Base-by-base conservation (phyloP, 2,329 filamentous ascomycete species). In the Colletotrichum eremochloae region DNA sequence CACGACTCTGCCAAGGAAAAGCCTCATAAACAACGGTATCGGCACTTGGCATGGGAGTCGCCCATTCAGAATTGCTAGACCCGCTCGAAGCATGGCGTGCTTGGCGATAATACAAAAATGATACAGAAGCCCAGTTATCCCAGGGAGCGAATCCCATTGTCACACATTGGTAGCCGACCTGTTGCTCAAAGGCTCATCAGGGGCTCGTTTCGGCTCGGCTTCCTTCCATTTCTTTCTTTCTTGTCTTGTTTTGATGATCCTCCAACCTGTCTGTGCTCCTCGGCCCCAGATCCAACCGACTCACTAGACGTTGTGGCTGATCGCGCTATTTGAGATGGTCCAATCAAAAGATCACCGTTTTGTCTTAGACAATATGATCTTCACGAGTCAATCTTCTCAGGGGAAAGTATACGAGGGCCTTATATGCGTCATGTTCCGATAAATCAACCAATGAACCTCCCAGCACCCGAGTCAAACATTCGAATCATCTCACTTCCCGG, bases 21-120 rank as follows among this genome's bases (percentile, higher is more conserved):
- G 48, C 38, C 20, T 36, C 29, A 9, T 38, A 40, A 24, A 15
- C 38, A 64, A 64, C 40, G 40, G 53, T 55, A 3, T 48, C 33
- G 69, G 60, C 58, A 69, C 53, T 42, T 40, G 31, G 48, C 20
- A 56, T 64, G 46, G 24, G 14, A 61, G 61, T 65, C 66, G 60
- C 6, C 58, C 40, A 11, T 60, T 40, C 11, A 18, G 50, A 18
- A 56, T 69, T 61, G 24, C 31, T 44, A 33, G 40, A 56, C 18
- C 24, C 44, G 53, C 46, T 24, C 46, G 52, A 60, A 55, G 42
- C n/a, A 69, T 64, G 48, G 46, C 58, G 31, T 42, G 38, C 69
- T 72, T 72, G 55, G 66, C 66, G 24, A 52, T 24, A 8, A 40
- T 68, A 68, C 44, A 18, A 31, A 44, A 5, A 29, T 29, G 50